Evolutionary conservation across 129 eudicot genomes (phyloP), one percentile per base, ranked within the genome.

Genomic region (Flaveria linearis): DNA sequence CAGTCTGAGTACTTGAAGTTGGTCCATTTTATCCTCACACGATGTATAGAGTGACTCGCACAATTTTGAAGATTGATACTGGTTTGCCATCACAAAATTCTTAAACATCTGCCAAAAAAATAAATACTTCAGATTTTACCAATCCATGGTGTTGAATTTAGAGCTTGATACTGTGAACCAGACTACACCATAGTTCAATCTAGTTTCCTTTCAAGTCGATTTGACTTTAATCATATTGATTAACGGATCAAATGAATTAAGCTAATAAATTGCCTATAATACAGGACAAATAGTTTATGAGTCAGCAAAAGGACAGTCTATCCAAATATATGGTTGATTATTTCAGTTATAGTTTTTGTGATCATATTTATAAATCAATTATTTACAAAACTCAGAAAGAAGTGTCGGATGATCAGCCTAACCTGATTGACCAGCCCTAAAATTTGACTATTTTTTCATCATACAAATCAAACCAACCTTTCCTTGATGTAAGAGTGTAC

Each of bases 11-110:
- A 86, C 90, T 86, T 94, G 99, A 83, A 94, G 96, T 45, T 89
- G 93, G 71, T 94, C 97, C 99, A 94, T 94, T 86, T 84, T 87
- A 80, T 94, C 99, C 83, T 94, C 99, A 18, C 97, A 94, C 49
- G 69, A 86, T 8, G 92, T 91, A 74, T 89, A 91, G 11, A 91
- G 84, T 23, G 81, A 85, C 85, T 94, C 99, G 67, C 99, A 94
- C 64, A 94, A 73, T 68, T 87, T 94, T 36, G 99, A 82, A 6
- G 99, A 94, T 75, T 80, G 86, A 72, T 87, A 91, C 69, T 94
- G 93, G 79, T 94, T 94, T 25, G 93, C 85, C 86, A 91, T 68
- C 33, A 87, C 78, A 72, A 75, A 84, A 82, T 87, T 89, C 85
- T 86, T 89, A 51, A 76, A 87, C 73, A 86, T 87, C 99, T 94